Percentiles rank a stretch among this genome's conserved stretches.
phyloP scores from a whole-genome alignment of 108 stramenopile species.

The Schizochytrium sp. region DNA sequence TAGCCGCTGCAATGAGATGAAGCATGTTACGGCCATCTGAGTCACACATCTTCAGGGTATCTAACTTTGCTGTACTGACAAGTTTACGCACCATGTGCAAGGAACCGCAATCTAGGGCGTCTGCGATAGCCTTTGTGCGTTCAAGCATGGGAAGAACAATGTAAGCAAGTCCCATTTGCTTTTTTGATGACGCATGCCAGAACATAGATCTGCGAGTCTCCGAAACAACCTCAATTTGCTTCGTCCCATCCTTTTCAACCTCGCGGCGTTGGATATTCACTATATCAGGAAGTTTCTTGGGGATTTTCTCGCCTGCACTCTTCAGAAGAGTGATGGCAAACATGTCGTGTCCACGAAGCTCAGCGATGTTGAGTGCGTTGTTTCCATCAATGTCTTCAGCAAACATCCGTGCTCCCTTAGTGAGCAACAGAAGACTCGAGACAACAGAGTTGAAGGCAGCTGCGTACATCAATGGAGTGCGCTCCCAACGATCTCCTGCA shows the following conservation, averaged over 20 bases:
- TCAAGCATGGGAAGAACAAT: slow-evolving; percentile 33
- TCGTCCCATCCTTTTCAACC: not conserved
- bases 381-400: slow-evolving; percentile 32
- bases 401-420: not conserved
- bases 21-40: not conserved
- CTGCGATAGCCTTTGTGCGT: not conserved
- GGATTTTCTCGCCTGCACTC: not conserved
- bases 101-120: slow-evolving; percentile 12
- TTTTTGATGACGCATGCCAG: not conserved
- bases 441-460: slow-evolving; percentile 24
- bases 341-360: not conserved
- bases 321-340: slow-evolving; percentile 29
- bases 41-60: not conserved
- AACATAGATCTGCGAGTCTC: not conserved
- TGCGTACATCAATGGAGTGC: slow-evolving; percentile 16
- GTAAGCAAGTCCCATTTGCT: slow-evolving; percentile 30
- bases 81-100: slow-evolving; percentile 15
- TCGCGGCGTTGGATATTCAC: not conserved
- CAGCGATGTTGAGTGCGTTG: not conserved
- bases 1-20: not conserved
- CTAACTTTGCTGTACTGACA: not conserved
- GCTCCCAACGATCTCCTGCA: not conserved
- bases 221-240: not conserved
- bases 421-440: not conserved
- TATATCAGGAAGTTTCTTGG: not conserved